Base-by-base conservation (phyloP, 805 yeast species). In the Torulaspora gathmanii region DNA sequence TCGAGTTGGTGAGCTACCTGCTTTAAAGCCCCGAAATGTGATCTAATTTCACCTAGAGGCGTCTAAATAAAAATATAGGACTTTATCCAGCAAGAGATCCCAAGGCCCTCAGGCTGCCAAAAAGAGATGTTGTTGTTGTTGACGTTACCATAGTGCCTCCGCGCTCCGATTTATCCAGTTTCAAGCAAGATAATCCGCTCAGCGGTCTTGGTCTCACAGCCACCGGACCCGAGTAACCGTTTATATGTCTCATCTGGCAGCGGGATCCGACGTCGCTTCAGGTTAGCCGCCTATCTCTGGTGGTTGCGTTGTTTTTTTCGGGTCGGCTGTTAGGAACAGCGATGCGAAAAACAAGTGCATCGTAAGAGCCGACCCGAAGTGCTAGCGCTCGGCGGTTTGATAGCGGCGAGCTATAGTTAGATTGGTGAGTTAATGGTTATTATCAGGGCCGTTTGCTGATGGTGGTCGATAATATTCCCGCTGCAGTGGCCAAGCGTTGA, bases 1-100 rank as follows among this genome's bases (percentile, higher is more conserved):
- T 89, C 37, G 93, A 88, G 65, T 50, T 86, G 34, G 47, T 86
- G 23, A 74, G 47, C 25, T 36, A 44, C 27, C 27, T 44, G 31
- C 44, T 44, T 23, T 44, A 38, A 37, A 17, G 25, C 25, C 25
- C 10, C 25, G 25, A 5, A 22, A 22, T 22, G 8, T 22, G 8
- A 22, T 7, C 25, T 22, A 22, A 22, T 22, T 7, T 22, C 25
- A 22, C 25, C 25, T 22, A 22, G 25, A 22, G 25, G 35, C 22
- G 41, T 28, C 41, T 38, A 28, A 29, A 38, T 38, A 38, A 26
- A 26, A 31, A 31, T 31, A 31, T 19, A 16, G 19, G 22, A 31
- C 20, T 31, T 31, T 5, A 15, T 31, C 34, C 34, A 11, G 7
- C 17, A 15, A n/a, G 17, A 22, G 34, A 19, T 15, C 17, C 12